Base-by-base conservation (phyloP, 176 grass and related monocot genomes). In the Cenchrus purpureus region DNA sequence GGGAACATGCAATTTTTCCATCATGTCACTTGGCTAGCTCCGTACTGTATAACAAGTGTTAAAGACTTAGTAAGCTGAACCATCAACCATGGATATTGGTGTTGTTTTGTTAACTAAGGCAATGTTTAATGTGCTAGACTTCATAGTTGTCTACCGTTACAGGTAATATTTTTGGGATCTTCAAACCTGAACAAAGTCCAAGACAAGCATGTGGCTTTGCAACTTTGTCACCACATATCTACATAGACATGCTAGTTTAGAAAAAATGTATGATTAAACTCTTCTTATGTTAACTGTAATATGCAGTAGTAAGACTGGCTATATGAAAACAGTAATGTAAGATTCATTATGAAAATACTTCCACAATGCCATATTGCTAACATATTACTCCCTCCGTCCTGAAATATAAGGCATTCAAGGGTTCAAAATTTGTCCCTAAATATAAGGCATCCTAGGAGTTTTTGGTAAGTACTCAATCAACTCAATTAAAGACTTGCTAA, bases 111-210 rank as follows among this genome's bases (percentile, higher is more conserved):
- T 50, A 73, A 63, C 8, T 73, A 83, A 16, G 61, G 22, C 11
- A 73, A 15, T 5, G 10, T 37, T 67, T 67, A 66, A 80, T 52
- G 63, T 80, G 31, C 29, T 67, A 80, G 31, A 55, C 63, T 22
- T 9, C 10, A 54, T 68, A 80, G 12, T 80, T 17, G 54, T 22
- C 51, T 51, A 52, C 10, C 37, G 6, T 40, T 12, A 67, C 16
- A 40, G 40, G 32, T 3, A 6, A 53, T 43, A 10, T 56, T 67
- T 81, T 14, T 12, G 12, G 28, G 32, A 44, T n/a, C 31, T 68
- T 42, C 62, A 32, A 82, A 52, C 12, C 34, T 11, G 7, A 12
- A 70, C 3, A 44, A 25, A 45, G 13, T 70, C 4, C 11, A 44
- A 69, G 14, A 69, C 8, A 29, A 46, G 13, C 40, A 59, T 71